Evolutionary conservation across 2,329 filamentous ascomycete genomes (phyloP).

Genomic region (Cadophora sp.): DNA sequence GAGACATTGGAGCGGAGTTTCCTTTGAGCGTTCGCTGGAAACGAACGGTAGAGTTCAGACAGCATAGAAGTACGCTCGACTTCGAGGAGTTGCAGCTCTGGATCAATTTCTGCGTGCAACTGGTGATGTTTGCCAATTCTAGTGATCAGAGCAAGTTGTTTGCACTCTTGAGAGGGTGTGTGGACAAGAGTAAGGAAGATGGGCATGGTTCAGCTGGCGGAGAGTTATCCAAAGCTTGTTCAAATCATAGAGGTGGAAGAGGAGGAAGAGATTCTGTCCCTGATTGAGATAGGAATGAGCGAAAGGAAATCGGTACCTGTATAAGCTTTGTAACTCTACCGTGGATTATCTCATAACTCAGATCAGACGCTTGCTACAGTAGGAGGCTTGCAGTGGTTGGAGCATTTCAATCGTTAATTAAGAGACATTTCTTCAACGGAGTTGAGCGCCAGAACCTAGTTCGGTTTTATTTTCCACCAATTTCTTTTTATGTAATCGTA

Average conservation of each 20-base stretch:
- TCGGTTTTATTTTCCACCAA: too few species aligned
- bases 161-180: neutral
- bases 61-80: constrained; percentile 34
- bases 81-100: constrained; percentile 27
- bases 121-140: constrained; percentile 28
- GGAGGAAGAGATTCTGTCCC: neutral
- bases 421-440: too few species aligned
- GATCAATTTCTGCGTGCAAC: constrained; percentile 28
- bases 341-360: too few species aligned
- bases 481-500: too few species aligned
- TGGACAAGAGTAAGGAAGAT: constrained; percentile 6
- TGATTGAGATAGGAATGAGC: neutral
- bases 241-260: neutral
- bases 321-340: neutral
- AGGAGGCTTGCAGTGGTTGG: too few species aligned
- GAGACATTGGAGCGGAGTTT: neutral
- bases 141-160: neutral
- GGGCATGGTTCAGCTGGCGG: neutral
- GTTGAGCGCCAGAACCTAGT: too few species aligned
- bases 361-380: too few species aligned
- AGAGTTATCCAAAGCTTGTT: neutral
- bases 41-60: constrained; percentile 39
- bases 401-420: too few species aligned
- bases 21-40: neutral
- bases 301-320: neutral